Evolutionary conservation across 78 protist genomes (phyloP), one percentile per base, ranked within the genome.

Genomic region (Dictyostelium capitatum): DNA sequence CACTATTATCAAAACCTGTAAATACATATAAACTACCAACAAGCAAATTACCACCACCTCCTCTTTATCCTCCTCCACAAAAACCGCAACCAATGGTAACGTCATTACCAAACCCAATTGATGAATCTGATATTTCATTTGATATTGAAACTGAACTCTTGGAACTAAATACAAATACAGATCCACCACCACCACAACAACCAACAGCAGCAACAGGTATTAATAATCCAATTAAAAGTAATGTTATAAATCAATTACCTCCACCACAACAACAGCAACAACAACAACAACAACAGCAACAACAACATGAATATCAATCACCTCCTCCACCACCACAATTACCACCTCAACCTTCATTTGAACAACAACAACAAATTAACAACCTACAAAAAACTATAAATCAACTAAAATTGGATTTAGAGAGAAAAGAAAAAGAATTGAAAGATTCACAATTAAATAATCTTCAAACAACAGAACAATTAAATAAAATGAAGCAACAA

Each of bases 331-430:
- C 28, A 67, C 75, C 28, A 67, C 28, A 67, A 67, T 32, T 28
- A 67, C 28, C 30, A 67, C 75, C 28, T 32, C 47, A 67, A 67
- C 28, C 28, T 28, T 32, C 28, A 32, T 19, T 28, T 4, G 28
- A 67, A 32, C 43, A 20, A 11, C 54, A 43, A 46, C 78, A 70
- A 70, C 6, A 14, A 41, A 41, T 41, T 15, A 41, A 30, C 3
- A 70, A 7, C 32, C 32, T 70, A 41, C 25, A 70, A 37, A 70
- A 70, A 41, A 12, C 32, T 11, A 73, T 73, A 46, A 73, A 20
- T n/a, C 79, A 73, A 73, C n/a, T 75, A 51, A 75, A 54, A 75
- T 23, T 20, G 17, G 28, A n/a, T 23, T 75, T 75, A 50, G 82
- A 30, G n/a, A 73, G 47, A 11, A 73, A 73, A 46, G 79, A 73